Evolutionary conservation across 169 alveolate species (phyloP), one percentile per base, ranked within the genome.

Genomic region (Cryptosporidium viatorum): DNA sequence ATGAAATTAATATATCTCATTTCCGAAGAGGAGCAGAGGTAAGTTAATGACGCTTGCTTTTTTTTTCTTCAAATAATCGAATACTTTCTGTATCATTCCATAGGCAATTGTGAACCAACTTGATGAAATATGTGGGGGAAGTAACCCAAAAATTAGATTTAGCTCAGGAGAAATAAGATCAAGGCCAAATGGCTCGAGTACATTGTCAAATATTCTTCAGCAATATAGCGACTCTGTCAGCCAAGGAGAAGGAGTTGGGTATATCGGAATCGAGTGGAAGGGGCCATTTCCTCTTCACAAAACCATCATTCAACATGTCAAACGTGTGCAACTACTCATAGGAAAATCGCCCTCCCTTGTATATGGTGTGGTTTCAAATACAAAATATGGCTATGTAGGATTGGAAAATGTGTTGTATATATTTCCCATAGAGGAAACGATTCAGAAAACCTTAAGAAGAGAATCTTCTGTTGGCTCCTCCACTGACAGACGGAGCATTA

Each of bases 201-300:
- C 89, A 12, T 39, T 80, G 12, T 59, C 89, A 62, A 48, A n/a
- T 26, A 62, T 80, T 37, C 74, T 80, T 12, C 45, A 62, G 52
- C 80, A 80, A 48, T 80, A 80, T 65, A 41, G 89, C 35, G 75
- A 65, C 23, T 80, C 74, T 14, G 65, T 80, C 18, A 60, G 26
- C 37, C 37, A 80, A 26, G 89, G 89, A 5, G 89, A 65, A 29
- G 89, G 89, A 2, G 52, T 80, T 43, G 89, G 89, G 35, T 80
- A 80, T 26, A 80, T 80, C 16, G 75, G 89, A 37, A n/a, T 80
- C 23, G 89, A 80, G 39, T 80, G 89, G 89, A 80, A 80, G 26
- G 89, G 89, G 48, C 89, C 89, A 39, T 80, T 80, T 65, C 68
- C 74, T 10, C 45, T 80, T 10, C 74, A 80, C 31, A 33, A 35